phyloP scores from a whole-genome alignment of 768 basidiomycete species.

The Tulasnella sp. region DNA sequence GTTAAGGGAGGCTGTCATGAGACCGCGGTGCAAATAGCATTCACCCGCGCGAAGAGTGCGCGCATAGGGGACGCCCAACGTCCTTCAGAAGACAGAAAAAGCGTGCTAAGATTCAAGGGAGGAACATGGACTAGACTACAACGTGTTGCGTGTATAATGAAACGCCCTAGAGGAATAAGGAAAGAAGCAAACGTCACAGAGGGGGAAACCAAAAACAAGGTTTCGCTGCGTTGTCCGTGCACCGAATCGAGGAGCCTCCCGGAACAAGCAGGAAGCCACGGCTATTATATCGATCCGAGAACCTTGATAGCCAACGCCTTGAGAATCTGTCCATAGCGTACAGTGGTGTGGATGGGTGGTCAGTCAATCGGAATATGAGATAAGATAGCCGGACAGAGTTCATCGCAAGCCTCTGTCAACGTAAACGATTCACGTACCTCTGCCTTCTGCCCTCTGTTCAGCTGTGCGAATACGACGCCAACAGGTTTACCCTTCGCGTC shows the following conservation, averaged over 20 bases:
- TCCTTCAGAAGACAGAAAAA: neutral
- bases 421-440: slow-evolving; percentile 58
- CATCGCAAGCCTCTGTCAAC: neutral
- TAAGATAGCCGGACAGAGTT: slow-evolving; percentile 33
- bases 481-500: slow-evolving; percentile 95
- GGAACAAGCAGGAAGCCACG: slow-evolving; percentile 20
- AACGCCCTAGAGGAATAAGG: neutral
- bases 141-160: slow-evolving; percentile 18
- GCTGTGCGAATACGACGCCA: slow-evolving; percentile 78
- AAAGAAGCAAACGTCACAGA: neutral
- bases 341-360: neutral
- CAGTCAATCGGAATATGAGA: slow-evolving; percentile 7
- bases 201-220: neutral
- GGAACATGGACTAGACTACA: slow-evolving; percentile 16
- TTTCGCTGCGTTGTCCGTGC: neutral
- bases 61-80: slow-evolving; percentile 17
- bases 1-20: slow-evolving; percentile 6
- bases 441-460: slow-evolving; percentile 80
- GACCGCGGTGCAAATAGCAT: slow-evolving; percentile 12
- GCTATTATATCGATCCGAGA: slow-evolving; percentile 33
- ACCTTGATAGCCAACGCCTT: slow-evolving; percentile 35
- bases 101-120: slow-evolving; percentile 17
- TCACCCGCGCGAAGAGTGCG: slow-evolving; percentile 8
- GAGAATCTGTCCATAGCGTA: slow-evolving; percentile 59
- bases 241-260: neutral